Evolutionary conservation across 2,329 filamentous ascomycete species (phyloP).

Genomic region (Ceratocystis eucalypticola): DNA sequence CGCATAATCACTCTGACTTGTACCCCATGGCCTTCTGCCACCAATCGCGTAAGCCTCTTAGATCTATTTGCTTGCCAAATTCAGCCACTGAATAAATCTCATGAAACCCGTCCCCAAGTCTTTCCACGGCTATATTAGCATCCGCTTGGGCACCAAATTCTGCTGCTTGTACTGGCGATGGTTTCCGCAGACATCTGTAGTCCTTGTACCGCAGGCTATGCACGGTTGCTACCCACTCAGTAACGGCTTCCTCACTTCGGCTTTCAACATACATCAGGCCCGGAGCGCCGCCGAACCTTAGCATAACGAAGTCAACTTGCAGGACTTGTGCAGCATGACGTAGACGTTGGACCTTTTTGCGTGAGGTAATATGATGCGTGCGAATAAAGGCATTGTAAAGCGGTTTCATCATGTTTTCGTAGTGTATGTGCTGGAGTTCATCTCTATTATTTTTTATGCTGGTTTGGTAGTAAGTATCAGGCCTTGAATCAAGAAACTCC

Average conservation of each 20-base stretch:
- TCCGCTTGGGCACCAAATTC: neutral
- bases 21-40: conserved; percentile 57
- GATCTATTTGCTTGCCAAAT: conserved; percentile 49
- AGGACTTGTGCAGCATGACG: conserved; percentile 48
- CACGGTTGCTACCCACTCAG: conserved; percentile 50
- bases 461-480: neutral
- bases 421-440: neutral
- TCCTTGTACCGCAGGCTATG: conserved; percentile 58
- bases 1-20: conserved; percentile 12
- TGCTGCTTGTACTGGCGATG: conserved; percentile 26
- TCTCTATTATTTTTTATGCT: neutral
- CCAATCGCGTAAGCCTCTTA: conserved; percentile 46
- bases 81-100: conserved; percentile 52
- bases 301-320: conserved; percentile 45
- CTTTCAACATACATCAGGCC: conserved; percentile 71
- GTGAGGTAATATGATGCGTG: conserved; percentile 70
- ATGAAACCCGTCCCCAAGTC: conserved; percentile 28
- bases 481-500: neutral
- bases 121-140: neutral
- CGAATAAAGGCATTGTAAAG: conserved; percentile 48
- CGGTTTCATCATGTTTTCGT: neutral
- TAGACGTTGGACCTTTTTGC: conserved; percentile 52
- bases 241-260: conserved; percentile 37
- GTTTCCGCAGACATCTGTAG: conserved; percentile 48
- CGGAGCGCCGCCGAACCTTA: conserved; percentile 54